Base-by-base conservation (phyloP, 139 green algal species). In the Chloropicon primus region DNA sequence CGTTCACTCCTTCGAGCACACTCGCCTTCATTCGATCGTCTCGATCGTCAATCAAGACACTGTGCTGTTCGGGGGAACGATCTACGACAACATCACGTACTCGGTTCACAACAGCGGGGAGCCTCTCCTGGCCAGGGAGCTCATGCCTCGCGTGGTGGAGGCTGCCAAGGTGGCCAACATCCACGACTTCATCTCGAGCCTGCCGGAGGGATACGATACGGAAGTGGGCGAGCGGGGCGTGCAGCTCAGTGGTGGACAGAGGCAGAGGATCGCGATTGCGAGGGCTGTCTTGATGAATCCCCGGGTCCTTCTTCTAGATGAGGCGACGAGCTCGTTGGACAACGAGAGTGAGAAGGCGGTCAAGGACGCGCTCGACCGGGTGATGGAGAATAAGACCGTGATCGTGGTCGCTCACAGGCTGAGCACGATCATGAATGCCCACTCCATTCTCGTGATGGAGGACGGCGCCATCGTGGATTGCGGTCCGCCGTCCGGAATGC, bases 191-290 rank as follows among this genome's bases (percentile, higher is more conserved):
- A 62, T 62, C 5, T 62, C 41, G 41, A 62, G 10, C 10, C 41
- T 62, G 41, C 41, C 41, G 10, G 41, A 17, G 10, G 41, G 41
- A 21, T 79, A 80, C 62, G 73, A 75, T 25, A 79, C 73, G 53
- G 53, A 71, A 71, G 54, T 84, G 1, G 80, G 80, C 1, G 80
- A 84, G 80, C 24, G 80, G 22, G 80, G 78, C 24, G 41, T 78
- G 71, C 28, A 75, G 22, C 53, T 81, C 1, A 54, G 21, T 21
- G 78, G 78, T 2, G 78, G 78, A 25, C 78, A 80, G 76, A 24
- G 26, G 25, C 62, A 80, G 27, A 85, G 93, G 0, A 90, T 97
- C 26, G 91, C 94, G 1, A 90, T 98, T 27, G 94, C 93, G 21
- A 82, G 94, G 73, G 87, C 91, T 2, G 92, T 96, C 79, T 80